Base-by-base conservation (phyloP, 768 basidiomycete species). In the Mycena galopus region DNA sequence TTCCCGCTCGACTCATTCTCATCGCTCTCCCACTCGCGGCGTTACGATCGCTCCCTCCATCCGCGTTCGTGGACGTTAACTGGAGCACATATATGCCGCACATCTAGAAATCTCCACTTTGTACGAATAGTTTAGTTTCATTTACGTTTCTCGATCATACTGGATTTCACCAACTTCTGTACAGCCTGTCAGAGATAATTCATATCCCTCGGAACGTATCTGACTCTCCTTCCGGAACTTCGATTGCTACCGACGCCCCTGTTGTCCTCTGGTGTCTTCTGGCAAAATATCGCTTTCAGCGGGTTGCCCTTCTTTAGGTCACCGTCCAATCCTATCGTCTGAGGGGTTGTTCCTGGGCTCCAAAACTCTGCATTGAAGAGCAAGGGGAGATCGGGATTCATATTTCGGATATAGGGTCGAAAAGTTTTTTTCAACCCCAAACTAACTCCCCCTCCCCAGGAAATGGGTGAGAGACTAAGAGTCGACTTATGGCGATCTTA, bases 71-170 rank as follows among this genome's bases (percentile, higher is more conserved):
- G 17, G 55, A 47, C 44, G 73, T 79, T 2, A 56, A 64, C 19
- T 79, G 78, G 77, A 74, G 74, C 19, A 35, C 25, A 4, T 75
- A 69, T 35, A 62, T 78, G 51, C 77, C 65, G n/a, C 75, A 76
- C 37, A 33, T 76, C 8, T 75, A 59, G 44, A 4, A 17, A 4
- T 42, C 39, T 44, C n/a, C n/a, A n/a, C n/a, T n/a, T n/a, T n/a
- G n/a, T n/a, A 35, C 35, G 12, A 35, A 35, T 12, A 35, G 35
- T 35, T 35, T 35, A 7, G 7, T 35, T 35, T 7, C 12, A 35
- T 35, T 35, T 12, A 6, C 12, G 35, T 35, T 35, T 6, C 35
- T 35, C 35, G 12, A 35, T 35, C 12, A n/a, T 35, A 35, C 35
- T 35, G 35, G 35, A 35, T 35, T 7, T 35, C 35, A 35, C 35